These are phyloP conservation scores for Myriosclerotinia duriaeana DNA, from an alignment of 2,329 filamentous ascomycete genomes.

Conservation along the genomic window DNA sequence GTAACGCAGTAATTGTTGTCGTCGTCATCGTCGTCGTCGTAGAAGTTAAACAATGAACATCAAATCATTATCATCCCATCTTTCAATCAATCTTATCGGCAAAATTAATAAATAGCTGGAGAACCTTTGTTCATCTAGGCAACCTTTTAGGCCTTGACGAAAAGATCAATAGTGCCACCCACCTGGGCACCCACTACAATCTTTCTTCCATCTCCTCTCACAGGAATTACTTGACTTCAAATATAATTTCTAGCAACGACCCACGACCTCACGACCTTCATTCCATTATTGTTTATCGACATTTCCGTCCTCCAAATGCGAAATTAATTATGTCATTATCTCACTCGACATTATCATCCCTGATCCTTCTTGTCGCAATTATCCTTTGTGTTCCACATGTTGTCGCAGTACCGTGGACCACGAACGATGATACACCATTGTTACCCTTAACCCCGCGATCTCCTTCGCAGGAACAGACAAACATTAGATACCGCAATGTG, in stretches of 20 bases:
- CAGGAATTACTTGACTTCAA: not conserved
- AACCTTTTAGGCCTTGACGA: not conserved
- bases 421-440: conserved; percentile 25
- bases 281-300: not conserved
- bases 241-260: conserved; percentile 10
- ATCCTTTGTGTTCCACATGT: conserved; percentile 27
- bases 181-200: not conserved
- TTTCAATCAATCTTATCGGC: not conserved
- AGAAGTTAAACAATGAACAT: too few relatives aligned
- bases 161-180: not conserved
- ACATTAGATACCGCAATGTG: conserved; percentile 32
- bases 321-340: conserved; percentile 91
- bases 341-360: conserved; percentile 16
- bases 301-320: conserved; percentile 88
- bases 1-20: not conserved
- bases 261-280: not conserved
- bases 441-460: conserved; percentile 22
- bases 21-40: too few relatives aligned
- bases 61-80: not conserved
- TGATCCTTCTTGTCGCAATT: conserved; percentile 24
- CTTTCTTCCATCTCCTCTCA: not conserved
- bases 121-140: not conserved
- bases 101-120: too few relatives aligned
- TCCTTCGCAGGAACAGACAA: conserved; percentile 21
- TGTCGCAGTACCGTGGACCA: conserved; percentile 32